These are phyloP conservation scores for Acanthamoeba lenticulata DNA, from an alignment of 208 protist species.

Conservation along the genomic window DNA sequence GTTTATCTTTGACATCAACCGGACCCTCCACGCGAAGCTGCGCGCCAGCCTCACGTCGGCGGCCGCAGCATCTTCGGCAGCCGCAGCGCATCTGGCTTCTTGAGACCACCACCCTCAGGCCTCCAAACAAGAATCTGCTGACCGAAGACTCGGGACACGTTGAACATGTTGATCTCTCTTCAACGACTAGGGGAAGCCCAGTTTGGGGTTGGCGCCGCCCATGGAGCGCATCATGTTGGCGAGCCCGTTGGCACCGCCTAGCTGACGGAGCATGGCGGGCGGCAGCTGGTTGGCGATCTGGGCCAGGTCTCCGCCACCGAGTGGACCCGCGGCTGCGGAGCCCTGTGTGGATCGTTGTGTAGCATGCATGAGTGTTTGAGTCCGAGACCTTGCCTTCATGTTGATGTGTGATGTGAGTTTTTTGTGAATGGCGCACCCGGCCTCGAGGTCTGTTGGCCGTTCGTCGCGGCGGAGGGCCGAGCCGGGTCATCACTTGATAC, in stretches of 20 bases:
- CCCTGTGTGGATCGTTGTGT: neutral
- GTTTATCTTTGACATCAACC: slow-evolving; percentile 49
- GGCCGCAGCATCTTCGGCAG: no score
- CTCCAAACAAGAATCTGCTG: no score
- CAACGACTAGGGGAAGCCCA: neutral
- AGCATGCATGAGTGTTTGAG: no score
- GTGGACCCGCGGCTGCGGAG: no score
- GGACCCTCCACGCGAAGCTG: neutral
- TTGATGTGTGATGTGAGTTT: neutral
- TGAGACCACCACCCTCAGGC: no score
- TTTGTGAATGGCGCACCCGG: slow-evolving; percentile 74
- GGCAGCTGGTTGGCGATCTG: slow-evolving; percentile 77
- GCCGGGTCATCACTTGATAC: neutral
- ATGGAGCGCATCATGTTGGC: neutral
- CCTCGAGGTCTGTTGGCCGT: slow-evolving; percentile 79
- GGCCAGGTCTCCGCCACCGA: slow-evolving; percentile 28
- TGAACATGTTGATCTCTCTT: no score
- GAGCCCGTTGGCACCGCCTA: slow-evolving; percentile 73
- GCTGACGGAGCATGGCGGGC: slow-evolving; percentile 82
- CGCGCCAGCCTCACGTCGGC: neutral
- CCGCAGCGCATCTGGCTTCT: no score
- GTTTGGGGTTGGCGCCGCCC: neutral
- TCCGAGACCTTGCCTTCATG: no score
- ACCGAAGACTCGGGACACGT: no score
- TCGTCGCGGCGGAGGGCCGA: neutral